phyloP scores from a whole-genome alignment of 2,329 filamentous ascomycete species.

The Microdochium nivale region DNA sequence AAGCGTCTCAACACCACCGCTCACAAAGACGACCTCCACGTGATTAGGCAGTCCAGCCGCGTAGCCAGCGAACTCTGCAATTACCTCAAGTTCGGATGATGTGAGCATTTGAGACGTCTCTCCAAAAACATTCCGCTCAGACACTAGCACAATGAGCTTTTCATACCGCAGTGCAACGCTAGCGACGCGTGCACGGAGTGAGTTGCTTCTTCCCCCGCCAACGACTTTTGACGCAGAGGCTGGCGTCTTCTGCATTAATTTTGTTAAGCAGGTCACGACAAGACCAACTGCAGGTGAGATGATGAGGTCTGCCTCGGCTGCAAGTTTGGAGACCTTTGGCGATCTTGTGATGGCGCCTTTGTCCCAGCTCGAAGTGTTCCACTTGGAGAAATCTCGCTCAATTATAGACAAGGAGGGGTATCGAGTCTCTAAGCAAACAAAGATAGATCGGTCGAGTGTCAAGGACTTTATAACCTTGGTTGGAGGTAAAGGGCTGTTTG shows the following conservation, averaged over 20 bases:
- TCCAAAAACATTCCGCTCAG: conserved; percentile 35
- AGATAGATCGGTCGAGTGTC: conserved; percentile 33
- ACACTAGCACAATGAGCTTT: conserved; percentile 58
- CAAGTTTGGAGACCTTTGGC: conserved; percentile 27
- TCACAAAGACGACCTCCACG: conserved; percentile 35
- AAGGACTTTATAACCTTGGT: conserved; percentile 43
- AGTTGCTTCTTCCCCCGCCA: background rate
- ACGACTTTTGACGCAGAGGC: background rate
- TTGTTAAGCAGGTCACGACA: conserved; percentile 61
- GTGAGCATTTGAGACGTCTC: conserved; percentile 30
- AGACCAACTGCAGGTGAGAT: conserved; percentile 62
- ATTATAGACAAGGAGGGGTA: conserved; percentile 44
- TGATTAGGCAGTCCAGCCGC: conserved; percentile 27
- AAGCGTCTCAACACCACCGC: conserved; percentile 39
- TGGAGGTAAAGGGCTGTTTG: background rate
- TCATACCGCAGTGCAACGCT: conserved; percentile 54
- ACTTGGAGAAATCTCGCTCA: conserved; percentile 48
- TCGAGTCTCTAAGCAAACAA: conserved; percentile 38
- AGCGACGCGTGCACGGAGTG: conserved; percentile 29
- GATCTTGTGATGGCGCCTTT: conserved; percentile 20
- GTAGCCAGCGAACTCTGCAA: conserved; percentile 43
- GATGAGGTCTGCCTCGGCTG: conserved; percentile 62
- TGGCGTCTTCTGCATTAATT: conserved; percentile 55
- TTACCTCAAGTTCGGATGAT: conserved; percentile 31
- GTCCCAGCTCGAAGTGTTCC: conserved; percentile 25